These are phyloP conservation scores for Sugiyamaella novakii DNA, from an alignment of 1,139 yeast genomes.

Conservation along the genomic window DNA sequence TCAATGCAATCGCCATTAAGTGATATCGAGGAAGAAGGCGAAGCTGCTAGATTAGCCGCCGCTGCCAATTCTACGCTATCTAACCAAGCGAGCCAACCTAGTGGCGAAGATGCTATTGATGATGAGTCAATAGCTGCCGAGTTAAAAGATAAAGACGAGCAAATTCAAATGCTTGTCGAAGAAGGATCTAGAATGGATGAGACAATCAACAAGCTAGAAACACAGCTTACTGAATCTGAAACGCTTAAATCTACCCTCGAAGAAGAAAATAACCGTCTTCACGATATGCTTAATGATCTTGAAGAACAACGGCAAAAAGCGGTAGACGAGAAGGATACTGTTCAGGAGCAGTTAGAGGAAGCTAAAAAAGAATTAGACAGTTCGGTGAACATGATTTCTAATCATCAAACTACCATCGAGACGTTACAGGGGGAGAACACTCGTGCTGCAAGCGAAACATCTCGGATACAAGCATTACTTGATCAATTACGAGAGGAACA, in stretches of 20 bases:
- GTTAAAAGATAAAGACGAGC: constrained; percentile 36
- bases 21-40: constrained; percentile 27
- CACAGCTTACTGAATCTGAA: constrained; percentile 38
- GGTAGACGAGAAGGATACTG: constrained; percentile 25
- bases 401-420: constrained; percentile 6
- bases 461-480: constrained; percentile 3
- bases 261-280: constrained; percentile 39
- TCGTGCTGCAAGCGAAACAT: not conserved
- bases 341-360: constrained; percentile 19
- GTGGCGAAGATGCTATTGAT: constrained; percentile 5
- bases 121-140: constrained; percentile 16
- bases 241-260: constrained; percentile 38
- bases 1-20: constrained; percentile 18
- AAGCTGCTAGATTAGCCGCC: constrained; percentile 13
- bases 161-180: constrained; percentile 35
- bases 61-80: not conserved
- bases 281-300: constrained; percentile 35
- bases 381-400: not conserved
- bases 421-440: constrained; percentile 3
- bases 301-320: constrained; percentile 29
- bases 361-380: constrained; percentile 17
- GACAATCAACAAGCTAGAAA: constrained; percentile 35
- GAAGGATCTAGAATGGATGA: constrained; percentile 40
- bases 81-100: too few relatives aligned
- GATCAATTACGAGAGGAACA: constrained; percentile 13